Conservation (phyloP, 768 basidiomycete genomes). For the Coprinopsis cinerea region DNA sequence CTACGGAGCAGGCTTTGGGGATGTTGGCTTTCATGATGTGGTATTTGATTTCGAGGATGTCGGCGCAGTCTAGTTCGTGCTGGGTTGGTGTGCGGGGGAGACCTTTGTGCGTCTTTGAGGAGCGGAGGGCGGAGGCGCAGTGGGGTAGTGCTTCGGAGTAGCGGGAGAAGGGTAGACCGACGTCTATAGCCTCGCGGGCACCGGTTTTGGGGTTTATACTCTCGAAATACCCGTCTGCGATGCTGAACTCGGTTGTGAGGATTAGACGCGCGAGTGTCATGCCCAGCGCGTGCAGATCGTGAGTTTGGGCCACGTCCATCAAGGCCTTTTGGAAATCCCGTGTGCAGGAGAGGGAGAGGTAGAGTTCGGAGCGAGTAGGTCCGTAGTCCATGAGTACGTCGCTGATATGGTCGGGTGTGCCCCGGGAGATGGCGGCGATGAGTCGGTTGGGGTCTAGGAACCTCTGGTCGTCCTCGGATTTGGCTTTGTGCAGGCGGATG, state of each 20-base stretch:
- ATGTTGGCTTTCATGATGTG: slow-evolving; percentile 43
- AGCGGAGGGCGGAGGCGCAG: slow-evolving; percentile 52
- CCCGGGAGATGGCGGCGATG: slow-evolving; percentile 33
- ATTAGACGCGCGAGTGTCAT: slow-evolving; percentile 44
- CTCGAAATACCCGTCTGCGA: slow-evolving; percentile 53
- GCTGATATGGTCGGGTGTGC: slow-evolving; percentile 40
- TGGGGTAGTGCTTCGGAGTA: slow-evolving; percentile 56
- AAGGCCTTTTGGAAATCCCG: slow-evolving; percentile 48
- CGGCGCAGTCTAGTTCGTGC: too few species aligned
- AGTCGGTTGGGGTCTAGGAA: slow-evolving; percentile 45
- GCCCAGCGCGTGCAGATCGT: slow-evolving; percentile 47
- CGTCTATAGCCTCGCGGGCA: slow-evolving; percentile 29
- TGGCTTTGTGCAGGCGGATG: slow-evolving; percentile 40
- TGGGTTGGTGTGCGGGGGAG: too few species aligned
- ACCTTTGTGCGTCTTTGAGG: too few species aligned
- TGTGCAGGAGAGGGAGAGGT: slow-evolving; percentile 33
- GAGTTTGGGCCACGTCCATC: slow-evolving; percentile 40
- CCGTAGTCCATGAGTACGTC: slow-evolving; percentile 48
- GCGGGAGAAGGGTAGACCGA: slow-evolving; percentile 54
- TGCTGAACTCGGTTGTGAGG: slow-evolving; percentile 53
- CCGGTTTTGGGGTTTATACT: slow-evolving; percentile 38
- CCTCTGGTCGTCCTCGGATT: slow-evolving; percentile 39
- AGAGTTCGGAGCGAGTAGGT: slow-evolving; percentile 38
- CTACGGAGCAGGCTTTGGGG: slow-evolving; percentile 41
- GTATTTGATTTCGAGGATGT: slow-evolving; percentile 62